These are phyloP conservation scores for Laetiporus sulphureus DNA, from an alignment of 1,284 basidiomycete genomes.

Conservation along the genomic window DNA sequence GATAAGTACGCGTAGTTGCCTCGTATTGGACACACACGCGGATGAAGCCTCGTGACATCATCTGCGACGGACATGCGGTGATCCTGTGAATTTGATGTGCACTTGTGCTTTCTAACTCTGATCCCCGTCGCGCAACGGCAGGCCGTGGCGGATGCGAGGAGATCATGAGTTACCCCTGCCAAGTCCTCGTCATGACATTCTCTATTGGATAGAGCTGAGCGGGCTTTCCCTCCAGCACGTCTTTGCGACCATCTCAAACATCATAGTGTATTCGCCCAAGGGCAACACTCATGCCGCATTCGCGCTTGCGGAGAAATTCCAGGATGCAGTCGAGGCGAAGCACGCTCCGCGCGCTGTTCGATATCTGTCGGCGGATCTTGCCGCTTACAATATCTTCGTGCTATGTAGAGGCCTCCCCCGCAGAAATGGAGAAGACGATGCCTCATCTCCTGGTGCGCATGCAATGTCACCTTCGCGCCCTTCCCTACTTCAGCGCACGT, in stretches of 20 bases:
- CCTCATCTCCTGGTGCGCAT: constrained; percentile 51
- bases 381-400: constrained; percentile 84
- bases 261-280: constrained; percentile 80
- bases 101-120: too few relatives aligned
- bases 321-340: constrained; percentile 51
- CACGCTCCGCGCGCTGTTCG: constrained; percentile 36
- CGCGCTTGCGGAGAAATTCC: constrained; percentile 51
- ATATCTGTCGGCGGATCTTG: constrained; percentile 27
- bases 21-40: too few relatives aligned
- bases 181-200: too few relatives aligned
- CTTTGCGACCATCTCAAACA: constrained; percentile 84
- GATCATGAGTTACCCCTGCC: too few relatives aligned
- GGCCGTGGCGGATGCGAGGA: too few relatives aligned
- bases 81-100: too few relatives aligned
- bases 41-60: too few relatives aligned
- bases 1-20: too few relatives aligned
- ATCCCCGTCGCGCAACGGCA: too few relatives aligned
- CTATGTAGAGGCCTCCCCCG: constrained; percentile 57
- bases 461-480: constrained; percentile 69
- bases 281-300: constrained; percentile 45
- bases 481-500: constrained; percentile 58
- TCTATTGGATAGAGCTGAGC: too few relatives aligned
- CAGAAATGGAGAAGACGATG: constrained; percentile 39
- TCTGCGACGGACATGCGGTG: too few relatives aligned
- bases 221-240: constrained; percentile 43